Evolutionary conservation across 768 basidiomycete genomes (phyloP), one percentile per base, ranked within the genome.

Genomic region (Panellus pusillus): DNA sequence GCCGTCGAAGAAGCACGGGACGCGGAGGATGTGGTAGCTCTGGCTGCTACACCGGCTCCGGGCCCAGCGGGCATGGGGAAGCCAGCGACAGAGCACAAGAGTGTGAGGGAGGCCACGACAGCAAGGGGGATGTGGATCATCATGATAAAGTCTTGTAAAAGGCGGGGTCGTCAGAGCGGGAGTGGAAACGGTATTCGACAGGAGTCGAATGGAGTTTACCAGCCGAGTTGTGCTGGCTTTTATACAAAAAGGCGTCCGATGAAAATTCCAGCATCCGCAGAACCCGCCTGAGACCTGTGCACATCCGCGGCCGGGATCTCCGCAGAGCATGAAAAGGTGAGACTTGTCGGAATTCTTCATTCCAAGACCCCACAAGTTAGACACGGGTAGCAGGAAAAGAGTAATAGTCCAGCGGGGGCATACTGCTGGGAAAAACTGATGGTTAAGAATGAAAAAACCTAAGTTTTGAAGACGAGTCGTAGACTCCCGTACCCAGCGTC

Each of bases 111-210:
- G 24, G 31, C 43, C 9, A 46, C 28, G 17, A 49, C 47, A 18
- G 48, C 37, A 37, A 50, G 47, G 31, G 44, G 37, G 14, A 46
- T 48, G 32, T 39, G 39, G 47, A 38, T 55, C 54, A 55, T 49
- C 53, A 49, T 54, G 24, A 13, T 54, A 7, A 24, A 35, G 11
- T 43, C 29, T n/a, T n/a, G n/a, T n/a, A n/a, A n/a, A n/a, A 41
- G 36, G 28, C 36, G 39, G 7, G 18, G 18, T 32, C 31, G 31
- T 32, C 13, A 40, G 9, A 15, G n/a, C 9, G 27, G 32, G 31
- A 19, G 15, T 15, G 32, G 12, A 12, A 18, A 17, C 14, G 14
- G 43, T 24, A 45, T 52, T 52, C 51, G 37, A 52, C 20, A 13
- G 7, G 41, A 17, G 15, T 15, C 14, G 51, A 45, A 45, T 52